phyloP scores from a whole-genome alignment of 805 yeast genomes.

The Kurtzmaniella fragi region DNA sequence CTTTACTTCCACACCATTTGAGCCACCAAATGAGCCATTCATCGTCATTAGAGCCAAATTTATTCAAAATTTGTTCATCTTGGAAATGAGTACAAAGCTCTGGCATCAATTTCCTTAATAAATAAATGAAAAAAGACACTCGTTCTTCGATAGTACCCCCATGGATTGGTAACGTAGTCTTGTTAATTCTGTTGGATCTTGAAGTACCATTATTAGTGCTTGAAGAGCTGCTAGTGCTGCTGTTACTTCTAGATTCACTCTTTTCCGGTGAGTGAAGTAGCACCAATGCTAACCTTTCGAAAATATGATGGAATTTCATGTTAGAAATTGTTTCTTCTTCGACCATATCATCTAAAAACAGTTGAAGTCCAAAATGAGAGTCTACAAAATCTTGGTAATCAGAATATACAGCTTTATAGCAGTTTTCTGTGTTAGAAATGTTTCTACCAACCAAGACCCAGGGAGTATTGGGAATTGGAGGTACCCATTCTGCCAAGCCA shows the following conservation, averaged over 20 bases:
- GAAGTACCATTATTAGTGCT: conserved; percentile 6
- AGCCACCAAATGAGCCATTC: conserved; percentile 96
- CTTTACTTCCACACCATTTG: conserved; percentile 83
- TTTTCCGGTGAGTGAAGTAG: conserved; percentile 65
- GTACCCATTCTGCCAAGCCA: conserved; percentile 85
- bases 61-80: conserved; percentile 72
- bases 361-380: conserved; percentile 20
- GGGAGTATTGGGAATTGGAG: conserved; percentile 52
- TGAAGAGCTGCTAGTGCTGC: conserved; percentile 12
- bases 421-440: conserved; percentile 17
- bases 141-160: conserved; percentile 67
- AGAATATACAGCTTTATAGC: conserved; percentile 27
- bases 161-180: conserved; percentile 41
- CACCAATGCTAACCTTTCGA: conserved; percentile 71
- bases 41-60: conserved; percentile 56
- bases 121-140: conserved; percentile 61
- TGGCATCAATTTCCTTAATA: conserved; percentile 61
- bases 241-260: neutral
- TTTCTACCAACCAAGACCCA: conserved; percentile 52
- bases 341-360: conserved; percentile 17
- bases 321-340: conserved; percentile 20
- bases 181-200: conserved; percentile 17
- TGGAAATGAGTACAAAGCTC: conserved; percentile 70
- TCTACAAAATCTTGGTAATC: conserved; percentile 37
- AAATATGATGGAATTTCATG: conserved; percentile 61